A percentile compares a stretch with the other conserved stretches of the same genome.
phyloP scores from a whole-genome alignment of 202 grass and related monocot genomes.

The Alloteropsis angusta region DNA sequence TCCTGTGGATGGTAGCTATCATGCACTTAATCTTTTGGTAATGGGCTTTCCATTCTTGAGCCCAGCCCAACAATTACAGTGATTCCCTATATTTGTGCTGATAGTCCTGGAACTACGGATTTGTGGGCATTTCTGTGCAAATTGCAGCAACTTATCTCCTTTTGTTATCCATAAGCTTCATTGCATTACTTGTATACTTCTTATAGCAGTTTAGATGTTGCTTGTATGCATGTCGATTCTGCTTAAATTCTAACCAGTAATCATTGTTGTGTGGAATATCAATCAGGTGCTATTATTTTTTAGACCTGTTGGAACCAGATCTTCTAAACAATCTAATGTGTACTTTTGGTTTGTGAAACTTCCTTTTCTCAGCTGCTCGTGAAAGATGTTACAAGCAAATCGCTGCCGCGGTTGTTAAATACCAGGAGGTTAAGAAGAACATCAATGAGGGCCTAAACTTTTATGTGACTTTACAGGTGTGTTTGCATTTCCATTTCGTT shows the following conservation, averaged over 20 bases:
- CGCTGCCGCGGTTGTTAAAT: conserved; percentile 80
- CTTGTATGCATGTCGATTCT: neutral
- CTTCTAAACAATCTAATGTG: neutral
- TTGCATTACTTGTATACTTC: neutral
- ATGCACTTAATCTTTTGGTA: conserved; percentile 8
- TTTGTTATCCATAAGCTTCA: neutral
- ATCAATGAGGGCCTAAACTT: conserved; percentile 86
- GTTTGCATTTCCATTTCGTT: conserved; percentile 3
- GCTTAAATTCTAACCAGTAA: conserved; percentile 10
- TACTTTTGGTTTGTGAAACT: conserved; percentile 15
- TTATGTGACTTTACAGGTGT: conserved; percentile 88
- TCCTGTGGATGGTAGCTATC: neutral
- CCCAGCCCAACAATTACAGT: neutral
- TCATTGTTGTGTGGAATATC: neutral
- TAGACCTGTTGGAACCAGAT: neutral
- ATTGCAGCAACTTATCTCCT: conserved; percentile 17
- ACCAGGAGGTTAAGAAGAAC: conserved; percentile 79
- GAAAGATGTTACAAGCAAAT: conserved; percentile 95
- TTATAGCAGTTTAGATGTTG: neutral
- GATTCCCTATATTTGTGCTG: neutral
- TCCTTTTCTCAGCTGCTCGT: conserved; percentile 60
- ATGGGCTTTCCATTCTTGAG: conserved; percentile 12
- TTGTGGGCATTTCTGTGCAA: neutral
- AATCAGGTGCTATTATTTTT: neutral
- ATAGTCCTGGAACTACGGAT: neutral